Conservation (phyloP, 2,329 filamentous ascomycete genomes). For the Pyrenophora graminea region DNA sequence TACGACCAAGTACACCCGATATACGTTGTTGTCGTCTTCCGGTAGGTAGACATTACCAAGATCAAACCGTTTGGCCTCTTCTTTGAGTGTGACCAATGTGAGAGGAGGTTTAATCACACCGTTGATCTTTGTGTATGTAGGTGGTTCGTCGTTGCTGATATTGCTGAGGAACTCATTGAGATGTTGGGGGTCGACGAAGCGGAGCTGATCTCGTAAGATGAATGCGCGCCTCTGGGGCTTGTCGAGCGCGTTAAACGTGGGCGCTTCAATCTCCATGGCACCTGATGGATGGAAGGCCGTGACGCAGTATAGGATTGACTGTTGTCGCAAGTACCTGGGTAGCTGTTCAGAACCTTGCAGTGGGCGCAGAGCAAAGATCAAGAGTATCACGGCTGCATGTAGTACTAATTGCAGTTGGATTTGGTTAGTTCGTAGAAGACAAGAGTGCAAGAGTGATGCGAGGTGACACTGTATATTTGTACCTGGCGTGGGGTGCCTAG, state of each 20-base stretch:
- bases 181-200: constrained; percentile 28
- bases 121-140: constrained; percentile 31
- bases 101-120: constrained; percentile 28
- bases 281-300: not conserved
- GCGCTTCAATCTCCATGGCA: constrained; percentile 19
- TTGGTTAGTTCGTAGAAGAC: not conserved
- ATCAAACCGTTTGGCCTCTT: constrained; percentile 28
- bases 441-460: not conserved
- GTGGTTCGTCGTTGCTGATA: constrained; percentile 33
- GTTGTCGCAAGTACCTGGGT: no score
- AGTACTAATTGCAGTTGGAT: not conserved
- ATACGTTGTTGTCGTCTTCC: constrained; percentile 18
- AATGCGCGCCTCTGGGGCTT: constrained; percentile 35
- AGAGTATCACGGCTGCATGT: not conserved
- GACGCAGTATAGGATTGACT: no score
- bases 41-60: constrained; percentile 37
- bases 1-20: constrained; percentile 20
- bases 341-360: no score
- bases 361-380: not conserved
- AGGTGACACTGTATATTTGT: not conserved
- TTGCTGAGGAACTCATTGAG: constrained; percentile 35
- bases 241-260: constrained; percentile 28
- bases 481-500: not conserved
- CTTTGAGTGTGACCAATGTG: constrained; percentile 26
- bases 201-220: constrained; percentile 34